These are phyloP conservation scores for Physcomitrium patens DNA, from an alignment of 225 moss, liverwort and hornwort species.

Conservation along the genomic window DNA sequence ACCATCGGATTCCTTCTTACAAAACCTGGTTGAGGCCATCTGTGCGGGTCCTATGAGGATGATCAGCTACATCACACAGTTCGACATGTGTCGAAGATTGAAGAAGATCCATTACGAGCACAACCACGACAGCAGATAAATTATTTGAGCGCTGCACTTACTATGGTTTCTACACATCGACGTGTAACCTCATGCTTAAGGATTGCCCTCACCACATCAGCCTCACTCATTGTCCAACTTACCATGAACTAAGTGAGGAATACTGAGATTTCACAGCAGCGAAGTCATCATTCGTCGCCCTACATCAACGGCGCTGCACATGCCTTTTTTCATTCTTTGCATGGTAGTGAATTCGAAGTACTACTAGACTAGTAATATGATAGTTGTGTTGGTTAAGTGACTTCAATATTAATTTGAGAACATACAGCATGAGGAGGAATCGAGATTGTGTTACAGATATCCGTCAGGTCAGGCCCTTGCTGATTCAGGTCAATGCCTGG, in stretches of 20 bases:
- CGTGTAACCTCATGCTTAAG: background rate
- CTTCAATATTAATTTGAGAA: too few species aligned
- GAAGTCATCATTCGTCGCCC: conserved; percentile 11
- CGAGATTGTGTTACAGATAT: too few species aligned
- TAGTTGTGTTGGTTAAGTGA: background rate
- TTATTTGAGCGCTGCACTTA: background rate
- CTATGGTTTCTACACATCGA: too few species aligned
- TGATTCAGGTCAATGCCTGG: too few species aligned
- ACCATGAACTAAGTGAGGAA: background rate
- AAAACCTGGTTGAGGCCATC: conserved; percentile 37
- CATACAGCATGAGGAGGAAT: too few species aligned
- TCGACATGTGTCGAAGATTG: conserved; percentile 12
- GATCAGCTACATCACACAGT: conserved; percentile 8
- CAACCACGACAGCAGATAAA: conserved; percentile 23
- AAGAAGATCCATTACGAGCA: conserved; percentile 34
- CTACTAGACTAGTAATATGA: background rate
- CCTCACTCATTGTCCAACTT: background rate
- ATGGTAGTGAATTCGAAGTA: background rate
- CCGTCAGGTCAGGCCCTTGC: too few species aligned
- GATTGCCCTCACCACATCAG: background rate
- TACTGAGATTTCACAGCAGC: background rate
- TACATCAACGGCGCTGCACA: background rate
- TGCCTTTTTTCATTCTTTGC: conserved; percentile 4
- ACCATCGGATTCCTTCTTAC: conserved; percentile 58
- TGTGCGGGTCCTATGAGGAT: conserved; percentile 32